These are phyloP conservation scores for Botrytis fabae DNA, from an alignment of 2,329 filamentous ascomycete species.

Conservation along the genomic window DNA sequence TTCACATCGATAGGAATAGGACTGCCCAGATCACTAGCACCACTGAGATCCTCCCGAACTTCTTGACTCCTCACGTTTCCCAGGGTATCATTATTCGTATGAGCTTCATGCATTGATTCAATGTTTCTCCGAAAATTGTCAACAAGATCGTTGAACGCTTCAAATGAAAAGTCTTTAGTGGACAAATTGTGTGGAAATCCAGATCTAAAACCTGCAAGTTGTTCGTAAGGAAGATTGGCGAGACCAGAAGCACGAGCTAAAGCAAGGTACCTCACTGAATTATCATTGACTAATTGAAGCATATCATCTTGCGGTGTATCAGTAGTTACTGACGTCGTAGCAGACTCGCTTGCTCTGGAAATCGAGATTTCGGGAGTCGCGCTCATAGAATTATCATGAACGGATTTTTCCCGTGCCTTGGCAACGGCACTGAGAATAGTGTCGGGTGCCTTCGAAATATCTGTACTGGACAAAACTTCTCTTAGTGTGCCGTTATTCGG, in stretches of 20 bases:
- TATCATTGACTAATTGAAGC: not conserved
- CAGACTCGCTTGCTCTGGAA: not conserved
- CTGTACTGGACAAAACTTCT: not conserved
- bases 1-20: not conserved
- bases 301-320: not conserved
- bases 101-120: not conserved
- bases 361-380: not conserved
- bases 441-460: not conserved
- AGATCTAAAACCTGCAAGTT: not conserved
- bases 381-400: not conserved
- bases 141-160: not conserved
- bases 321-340: no score
- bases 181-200: not conserved
- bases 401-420: not conserved
- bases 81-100: no score
- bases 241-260: not conserved
- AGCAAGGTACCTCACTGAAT: not conserved
- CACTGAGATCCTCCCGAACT: not conserved
- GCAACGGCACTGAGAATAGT: not conserved
- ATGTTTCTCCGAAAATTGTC: not conserved
- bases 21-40: not conserved
- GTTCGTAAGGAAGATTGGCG: not conserved
- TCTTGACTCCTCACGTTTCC: not conserved
- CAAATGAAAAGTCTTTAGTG: not conserved
- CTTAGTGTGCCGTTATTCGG: not conserved